Conservation (phyloP, 1,284 basidiomycete genomes). For the Rhodotorula sp. region DNA sequence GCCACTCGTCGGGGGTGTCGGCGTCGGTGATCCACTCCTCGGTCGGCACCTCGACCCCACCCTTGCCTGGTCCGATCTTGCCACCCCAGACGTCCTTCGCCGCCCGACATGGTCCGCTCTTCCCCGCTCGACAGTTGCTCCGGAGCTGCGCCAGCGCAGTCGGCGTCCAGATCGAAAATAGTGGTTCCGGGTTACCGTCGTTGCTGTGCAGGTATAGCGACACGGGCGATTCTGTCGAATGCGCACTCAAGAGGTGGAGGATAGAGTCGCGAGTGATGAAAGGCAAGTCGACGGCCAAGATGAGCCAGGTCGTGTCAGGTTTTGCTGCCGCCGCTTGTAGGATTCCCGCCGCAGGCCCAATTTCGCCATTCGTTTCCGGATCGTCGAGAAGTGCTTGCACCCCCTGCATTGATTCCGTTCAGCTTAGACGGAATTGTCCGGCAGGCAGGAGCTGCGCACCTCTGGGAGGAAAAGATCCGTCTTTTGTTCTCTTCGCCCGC, state of each 20-base stretch:
- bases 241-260: not conserved
- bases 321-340: not conserved
- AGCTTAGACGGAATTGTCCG: not conserved
- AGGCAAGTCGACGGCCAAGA: slow-evolving; percentile 21
- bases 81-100: slow-evolving; percentile 19
- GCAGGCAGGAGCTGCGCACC: not conserved
- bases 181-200: slow-evolving; percentile 17
- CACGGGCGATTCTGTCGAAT: slow-evolving; percentile 2
- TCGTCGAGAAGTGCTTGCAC: not conserved
- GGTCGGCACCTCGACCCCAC: slow-evolving; percentile 9
- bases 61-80: slow-evolving; percentile 3
- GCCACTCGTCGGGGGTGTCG: slow-evolving; percentile 21
- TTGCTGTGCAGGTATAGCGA: slow-evolving; percentile 10
- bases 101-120: slow-evolving; percentile 13
- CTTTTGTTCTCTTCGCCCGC: slow-evolving; percentile 5
- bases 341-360: slow-evolving; percentile 15
- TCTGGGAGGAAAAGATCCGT: not conserved
- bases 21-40: slow-evolving; percentile 15
- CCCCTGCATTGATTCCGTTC: not conserved
- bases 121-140: slow-evolving; percentile 9
- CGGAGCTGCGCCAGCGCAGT: slow-evolving; percentile 6
- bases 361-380: slow-evolving; percentile 8
- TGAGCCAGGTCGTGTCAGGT: slow-evolving; percentile 10
- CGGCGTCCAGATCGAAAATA: slow-evolving; percentile 18
- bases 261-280: slow-evolving; percentile 6